phyloP scores from a whole-genome alignment of 805 yeast species.

The Barnettozyma pratensis region DNA sequence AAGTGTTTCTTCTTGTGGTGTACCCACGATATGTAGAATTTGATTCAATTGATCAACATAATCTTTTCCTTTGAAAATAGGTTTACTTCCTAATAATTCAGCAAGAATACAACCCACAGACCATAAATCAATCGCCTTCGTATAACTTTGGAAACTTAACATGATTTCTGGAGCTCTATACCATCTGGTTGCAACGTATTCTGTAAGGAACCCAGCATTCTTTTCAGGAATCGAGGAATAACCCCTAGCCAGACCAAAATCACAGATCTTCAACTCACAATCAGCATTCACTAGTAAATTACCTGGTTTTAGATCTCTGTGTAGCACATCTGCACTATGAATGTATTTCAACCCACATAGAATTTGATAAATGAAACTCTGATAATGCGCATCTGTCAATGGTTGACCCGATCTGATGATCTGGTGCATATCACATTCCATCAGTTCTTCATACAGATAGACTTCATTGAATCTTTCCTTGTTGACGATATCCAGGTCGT shows the following conservation, averaged over 20 bases:
- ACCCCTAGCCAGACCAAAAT: conserved; percentile 94
- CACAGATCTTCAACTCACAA: conserved; percentile 94
- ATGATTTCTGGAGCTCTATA: conserved; percentile 98
- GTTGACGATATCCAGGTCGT: conserved; percentile 84
- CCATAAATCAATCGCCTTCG: conserved; percentile 97
- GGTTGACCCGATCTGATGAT: conserved; percentile 92
- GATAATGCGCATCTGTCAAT: conserved; percentile 91
- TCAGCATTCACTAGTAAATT: conserved; percentile 91
- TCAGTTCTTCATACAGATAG: conserved; percentile 89
- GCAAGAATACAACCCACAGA: conserved; percentile 97
- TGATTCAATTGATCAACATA: conserved; percentile 92
- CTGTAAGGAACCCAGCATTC: conserved; percentile 92
- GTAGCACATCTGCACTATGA: conserved; percentile 89
- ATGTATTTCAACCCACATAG: conserved; percentile 86
- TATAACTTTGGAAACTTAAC: conserved; percentile 88
- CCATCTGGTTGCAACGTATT: conserved; percentile 98
- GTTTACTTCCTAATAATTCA: conserved; percentile 85
- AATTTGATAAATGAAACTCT: conserved; percentile 86
- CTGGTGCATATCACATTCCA: conserved; percentile 99
- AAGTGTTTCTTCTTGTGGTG: conserved; percentile 73
- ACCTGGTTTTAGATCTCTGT: conserved; percentile 93
- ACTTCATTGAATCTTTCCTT: conserved; percentile 79
- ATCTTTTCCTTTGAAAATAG: conserved; percentile 92
- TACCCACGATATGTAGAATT: conserved; percentile 83
- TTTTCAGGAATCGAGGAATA: conserved; percentile 76